These are phyloP conservation scores for Trypanosoma caninum DNA, from an alignment of 208 protist genomes.

Conservation along the genomic window DNA sequence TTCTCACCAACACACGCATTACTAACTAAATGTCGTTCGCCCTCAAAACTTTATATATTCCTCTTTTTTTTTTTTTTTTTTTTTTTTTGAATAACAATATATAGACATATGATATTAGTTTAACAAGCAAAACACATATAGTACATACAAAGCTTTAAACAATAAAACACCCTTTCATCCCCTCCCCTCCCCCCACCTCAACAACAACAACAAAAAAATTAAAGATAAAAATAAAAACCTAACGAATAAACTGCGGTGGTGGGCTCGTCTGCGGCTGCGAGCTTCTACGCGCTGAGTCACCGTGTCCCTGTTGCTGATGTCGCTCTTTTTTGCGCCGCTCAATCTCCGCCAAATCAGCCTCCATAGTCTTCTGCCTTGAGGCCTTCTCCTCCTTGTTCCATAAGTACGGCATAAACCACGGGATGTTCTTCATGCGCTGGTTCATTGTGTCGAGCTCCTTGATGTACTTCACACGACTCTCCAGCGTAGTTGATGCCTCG, in stretches of 20 bases:
- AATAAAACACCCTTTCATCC: no score
- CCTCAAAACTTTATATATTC: no score
- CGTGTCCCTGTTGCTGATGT: conserved; percentile 17
- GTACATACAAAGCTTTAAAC: no score
- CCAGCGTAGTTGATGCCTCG: conserved; percentile 64
- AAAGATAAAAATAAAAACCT: conserved; percentile 6
- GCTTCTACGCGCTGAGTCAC: conserved; percentile 25
- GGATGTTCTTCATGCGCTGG: conserved; percentile 85
- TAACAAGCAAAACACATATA: no score
- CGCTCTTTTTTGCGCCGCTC: conserved; percentile 43
- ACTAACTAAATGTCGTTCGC: no score
- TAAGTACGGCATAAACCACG: conserved; percentile 93
- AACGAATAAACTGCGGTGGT: conserved; percentile 78
- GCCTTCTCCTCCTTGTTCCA: conserved; percentile 91
- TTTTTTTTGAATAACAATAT: no score
- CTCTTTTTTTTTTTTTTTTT: no score
- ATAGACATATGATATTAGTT: no score
- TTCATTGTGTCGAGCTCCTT: conserved; percentile 90
- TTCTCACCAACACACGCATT: no score
- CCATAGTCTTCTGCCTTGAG: conserved; percentile 55
- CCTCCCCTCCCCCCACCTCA: no score
- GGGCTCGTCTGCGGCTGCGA: conserved; percentile 62
- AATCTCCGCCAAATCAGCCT: conserved; percentile 70
- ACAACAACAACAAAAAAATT: neutral
- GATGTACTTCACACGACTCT: conserved; percentile 85